Evolutionary conservation across 345 rosid species (phyloP).

Genomic region (Balakata baccata): DNA sequence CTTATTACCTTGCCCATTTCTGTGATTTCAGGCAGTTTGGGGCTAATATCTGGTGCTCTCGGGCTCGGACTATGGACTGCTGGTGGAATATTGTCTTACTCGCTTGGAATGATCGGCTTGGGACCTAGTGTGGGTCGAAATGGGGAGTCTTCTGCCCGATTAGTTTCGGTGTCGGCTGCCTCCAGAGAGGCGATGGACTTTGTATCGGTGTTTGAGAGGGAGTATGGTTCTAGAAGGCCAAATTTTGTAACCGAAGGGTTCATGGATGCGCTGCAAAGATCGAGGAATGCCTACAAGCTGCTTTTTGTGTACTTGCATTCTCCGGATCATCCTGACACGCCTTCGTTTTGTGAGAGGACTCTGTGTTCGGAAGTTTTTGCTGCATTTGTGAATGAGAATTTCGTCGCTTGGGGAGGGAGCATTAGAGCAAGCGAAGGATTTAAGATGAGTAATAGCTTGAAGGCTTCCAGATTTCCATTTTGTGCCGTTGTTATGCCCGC

Average conservation of each 20-base stretch:
- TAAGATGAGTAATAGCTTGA: conserved; percentile 98
- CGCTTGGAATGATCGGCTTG: conserved; percentile 75
- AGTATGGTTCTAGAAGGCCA: conserved; percentile 56
- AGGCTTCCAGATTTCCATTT: conserved; percentile 89
- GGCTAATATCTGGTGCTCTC: conserved; percentile 80
- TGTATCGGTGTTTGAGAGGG: conserved; percentile 73
- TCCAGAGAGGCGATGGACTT: conserved; percentile 74
- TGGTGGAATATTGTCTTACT: conserved; percentile 82
- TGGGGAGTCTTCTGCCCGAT: conserved; percentile 47
- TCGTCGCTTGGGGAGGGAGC: conserved; percentile 93
- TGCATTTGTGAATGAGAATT: conserved; percentile 83
- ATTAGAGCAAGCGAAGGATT: conserved; percentile 95
- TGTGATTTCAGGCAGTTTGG: conserved; percentile 77
- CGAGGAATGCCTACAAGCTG: conserved; percentile 68
- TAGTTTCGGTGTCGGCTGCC: conserved; percentile 60
- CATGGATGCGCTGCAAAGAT: conserved; percentile 89
- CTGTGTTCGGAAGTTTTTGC: conserved; percentile 60
- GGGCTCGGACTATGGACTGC: conserved; percentile 97
- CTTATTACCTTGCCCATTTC: conserved; percentile 76
- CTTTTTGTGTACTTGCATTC: conserved; percentile 94
- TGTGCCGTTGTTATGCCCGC: conserved; percentile 99
- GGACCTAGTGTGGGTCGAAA: conserved; percentile 44
- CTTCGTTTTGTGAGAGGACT: conserved; percentile 66
- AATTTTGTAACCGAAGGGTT: conserved; percentile 81
- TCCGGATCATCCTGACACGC: conserved; percentile 91